phyloP scores from a whole-genome alignment of 805 yeast species.

The Lachancea cidri region DNA sequence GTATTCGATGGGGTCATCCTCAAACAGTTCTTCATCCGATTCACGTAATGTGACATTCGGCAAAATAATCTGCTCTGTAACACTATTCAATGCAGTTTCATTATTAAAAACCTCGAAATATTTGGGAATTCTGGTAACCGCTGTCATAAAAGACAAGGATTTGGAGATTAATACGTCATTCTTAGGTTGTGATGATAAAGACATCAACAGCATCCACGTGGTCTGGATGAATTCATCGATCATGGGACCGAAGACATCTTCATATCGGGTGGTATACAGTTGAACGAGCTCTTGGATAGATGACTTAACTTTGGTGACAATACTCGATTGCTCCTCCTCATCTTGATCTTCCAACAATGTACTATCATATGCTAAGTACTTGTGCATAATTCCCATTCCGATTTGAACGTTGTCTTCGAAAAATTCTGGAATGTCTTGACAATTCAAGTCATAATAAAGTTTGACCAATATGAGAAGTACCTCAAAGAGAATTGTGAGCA shows the following conservation, averaged over 20 bases:
- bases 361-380: slow-evolving; percentile 63
- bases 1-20: slow-evolving; percentile 93
- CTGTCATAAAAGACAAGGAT: slow-evolving; percentile 73
- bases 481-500: slow-evolving; percentile 56
- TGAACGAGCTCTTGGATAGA: slow-evolving; percentile 80
- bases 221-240: slow-evolving; percentile 74
- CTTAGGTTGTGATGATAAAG: slow-evolving; percentile 63
- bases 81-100: slow-evolving; percentile 61
- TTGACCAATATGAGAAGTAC: slow-evolving; percentile 68
- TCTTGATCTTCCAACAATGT: slow-evolving; percentile 49
- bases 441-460: slow-evolving; percentile 87
- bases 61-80: slow-evolving; percentile 75
- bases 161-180: slow-evolving; percentile 81
- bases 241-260: slow-evolving; percentile 80
- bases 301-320: slow-evolving; percentile 67
- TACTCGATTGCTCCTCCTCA: slow-evolving; percentile 60
- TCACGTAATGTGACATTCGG: slow-evolving; percentile 87
- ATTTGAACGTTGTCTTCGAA: slow-evolving; percentile 81
- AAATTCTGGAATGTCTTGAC: slow-evolving; percentile 97
- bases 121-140: slow-evolving; percentile 66
- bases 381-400: slow-evolving; percentile 79
- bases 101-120: slow-evolving; percentile 61
- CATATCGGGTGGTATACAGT: slow-evolving; percentile 84
- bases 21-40: slow-evolving; percentile 86
- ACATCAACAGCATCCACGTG: slow-evolving; percentile 71